Conservation (phyloP, 2,329 filamentous ascomycete genomes). For the Phaeomoniella chlamydospora region DNA sequence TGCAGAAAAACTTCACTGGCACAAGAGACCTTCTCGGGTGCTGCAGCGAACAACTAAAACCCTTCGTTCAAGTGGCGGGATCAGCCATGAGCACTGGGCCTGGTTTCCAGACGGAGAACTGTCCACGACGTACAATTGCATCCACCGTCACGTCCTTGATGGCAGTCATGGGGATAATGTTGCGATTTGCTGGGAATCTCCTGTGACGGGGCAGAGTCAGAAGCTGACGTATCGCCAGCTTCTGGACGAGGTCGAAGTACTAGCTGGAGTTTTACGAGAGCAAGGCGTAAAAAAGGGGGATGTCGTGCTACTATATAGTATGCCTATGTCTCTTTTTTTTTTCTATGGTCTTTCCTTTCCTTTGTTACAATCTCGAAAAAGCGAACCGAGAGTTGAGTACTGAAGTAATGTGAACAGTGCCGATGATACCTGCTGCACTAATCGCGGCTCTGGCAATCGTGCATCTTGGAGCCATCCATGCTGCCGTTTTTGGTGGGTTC, state of each 20-base stretch:
- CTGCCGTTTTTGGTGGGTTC: conserved; percentile 89
- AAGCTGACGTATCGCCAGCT: conserved; percentile 62
- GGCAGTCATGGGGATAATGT: conserved; percentile 57
- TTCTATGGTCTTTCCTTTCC: conserved; percentile 1
- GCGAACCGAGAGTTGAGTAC: background rate
- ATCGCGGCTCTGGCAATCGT: conserved; percentile 72
- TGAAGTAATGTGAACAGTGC: conserved; percentile 45
- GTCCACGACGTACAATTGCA: conserved; percentile 80
- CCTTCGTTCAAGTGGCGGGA: conserved; percentile 44
- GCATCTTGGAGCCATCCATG: conserved; percentile 74
- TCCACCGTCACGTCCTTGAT: conserved; percentile 73
- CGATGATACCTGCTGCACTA: conserved; percentile 85
- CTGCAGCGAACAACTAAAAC: conserved; percentile 49
- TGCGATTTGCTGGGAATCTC: conserved; percentile 83
- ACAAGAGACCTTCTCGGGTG: conserved; percentile 53
- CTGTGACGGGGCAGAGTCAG: conserved; percentile 60
- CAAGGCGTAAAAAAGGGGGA: conserved; percentile 73
- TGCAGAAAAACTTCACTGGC: conserved; percentile 66
- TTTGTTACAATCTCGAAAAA: background rate
- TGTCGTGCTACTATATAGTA: conserved; percentile 80
- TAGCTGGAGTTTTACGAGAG: conserved; percentile 69
- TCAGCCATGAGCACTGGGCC: conserved; percentile 62
- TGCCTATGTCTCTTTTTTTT: conserved; percentile 19
- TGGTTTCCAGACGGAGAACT: conserved; percentile 88
- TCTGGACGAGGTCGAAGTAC: conserved; percentile 62